Conservation (phyloP, 2,329 filamentous ascomycete species). For the Microdochium nivale region DNA sequence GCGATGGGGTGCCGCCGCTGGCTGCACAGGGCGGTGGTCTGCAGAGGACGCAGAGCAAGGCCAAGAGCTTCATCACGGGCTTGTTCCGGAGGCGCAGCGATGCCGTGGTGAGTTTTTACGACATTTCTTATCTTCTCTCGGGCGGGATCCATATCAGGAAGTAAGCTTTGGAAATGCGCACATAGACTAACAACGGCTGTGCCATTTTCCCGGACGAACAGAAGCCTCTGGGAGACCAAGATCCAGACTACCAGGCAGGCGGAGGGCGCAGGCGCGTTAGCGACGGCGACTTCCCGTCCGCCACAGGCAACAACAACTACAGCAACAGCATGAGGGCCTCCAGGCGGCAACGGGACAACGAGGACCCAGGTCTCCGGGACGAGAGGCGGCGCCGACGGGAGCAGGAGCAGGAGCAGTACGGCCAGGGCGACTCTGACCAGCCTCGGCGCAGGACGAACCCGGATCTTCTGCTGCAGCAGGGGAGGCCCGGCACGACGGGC, state of each 20-base stretch:
- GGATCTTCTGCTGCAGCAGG: neutral
- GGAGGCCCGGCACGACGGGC: neutral
- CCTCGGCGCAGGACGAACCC: neutral
- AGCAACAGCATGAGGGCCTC: neutral
- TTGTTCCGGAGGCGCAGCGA: neutral
- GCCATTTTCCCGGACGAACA: no score
- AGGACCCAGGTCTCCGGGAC: neutral
- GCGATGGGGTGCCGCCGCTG: no score
- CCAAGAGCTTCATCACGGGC: neutral
- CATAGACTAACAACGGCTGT: no score
- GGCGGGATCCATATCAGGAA: no score
- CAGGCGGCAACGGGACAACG: neutral
- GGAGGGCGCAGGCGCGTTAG: neutral
- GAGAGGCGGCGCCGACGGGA: neutral
- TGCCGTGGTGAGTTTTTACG: neutral
- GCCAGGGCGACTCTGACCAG: neutral
- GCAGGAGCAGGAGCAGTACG: neutral
- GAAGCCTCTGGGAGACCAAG: neutral
- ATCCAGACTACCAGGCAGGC: neutral
- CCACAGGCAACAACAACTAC: neutral
- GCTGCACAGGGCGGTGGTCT: neutral
- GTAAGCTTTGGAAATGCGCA: no score
- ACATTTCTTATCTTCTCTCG: no score
- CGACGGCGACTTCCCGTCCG: neutral
- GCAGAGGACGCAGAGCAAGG: neutral